Percentiles rank a stretch among this genome's conserved stretches.
Conservation (phyloP, 257 asterid species). For the Petunia secreta region DNA sequence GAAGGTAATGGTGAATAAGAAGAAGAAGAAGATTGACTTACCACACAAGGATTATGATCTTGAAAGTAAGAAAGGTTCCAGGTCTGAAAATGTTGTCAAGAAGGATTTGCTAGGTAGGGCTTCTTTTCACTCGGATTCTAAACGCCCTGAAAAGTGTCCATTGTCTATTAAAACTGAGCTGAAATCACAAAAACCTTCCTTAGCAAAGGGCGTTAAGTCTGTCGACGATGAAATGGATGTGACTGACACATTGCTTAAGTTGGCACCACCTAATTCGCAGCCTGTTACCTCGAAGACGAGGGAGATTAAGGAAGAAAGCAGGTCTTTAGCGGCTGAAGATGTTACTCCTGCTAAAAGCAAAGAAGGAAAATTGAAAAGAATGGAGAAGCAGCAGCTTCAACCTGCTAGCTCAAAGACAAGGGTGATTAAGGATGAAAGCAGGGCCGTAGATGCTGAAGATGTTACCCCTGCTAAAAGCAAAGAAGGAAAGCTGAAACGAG, state of each 20-base stretch:
- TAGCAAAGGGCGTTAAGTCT: conserved; percentile 44
- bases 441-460: conserved; percentile 33
- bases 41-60: conserved; percentile 45
- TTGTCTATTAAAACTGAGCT: conserved; percentile 38
- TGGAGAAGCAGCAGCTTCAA: conserved; percentile 80
- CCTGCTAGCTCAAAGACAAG: conserved; percentile 58
- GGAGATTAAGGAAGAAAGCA: conserved; percentile 58
- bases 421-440: conserved; percentile 59
- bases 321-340: conserved; percentile 34
- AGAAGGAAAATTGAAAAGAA: conserved; percentile 62
- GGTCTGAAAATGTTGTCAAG: conserved; percentile 45
- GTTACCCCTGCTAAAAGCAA: conserved; percentile 30
- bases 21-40: conserved; percentile 63
- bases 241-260: conserved; percentile 65
- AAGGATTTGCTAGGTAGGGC: conserved; percentile 40
- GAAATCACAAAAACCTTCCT: conserved; percentile 38
- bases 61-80: conserved; percentile 52
- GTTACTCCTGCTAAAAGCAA: conserved; percentile 30
- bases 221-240: conserved; percentile 50
- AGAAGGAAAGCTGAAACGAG: conserved; percentile 62
- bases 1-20: conserved; percentile 92
- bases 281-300: conserved; percentile 57
- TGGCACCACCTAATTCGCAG: conserved; percentile 61
- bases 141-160: conserved; percentile 48
- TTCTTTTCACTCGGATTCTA: conserved; percentile 43